Conservation (phyloP, 2,329 filamentous ascomycete genomes). For the Trichoderma sp. region DNA sequence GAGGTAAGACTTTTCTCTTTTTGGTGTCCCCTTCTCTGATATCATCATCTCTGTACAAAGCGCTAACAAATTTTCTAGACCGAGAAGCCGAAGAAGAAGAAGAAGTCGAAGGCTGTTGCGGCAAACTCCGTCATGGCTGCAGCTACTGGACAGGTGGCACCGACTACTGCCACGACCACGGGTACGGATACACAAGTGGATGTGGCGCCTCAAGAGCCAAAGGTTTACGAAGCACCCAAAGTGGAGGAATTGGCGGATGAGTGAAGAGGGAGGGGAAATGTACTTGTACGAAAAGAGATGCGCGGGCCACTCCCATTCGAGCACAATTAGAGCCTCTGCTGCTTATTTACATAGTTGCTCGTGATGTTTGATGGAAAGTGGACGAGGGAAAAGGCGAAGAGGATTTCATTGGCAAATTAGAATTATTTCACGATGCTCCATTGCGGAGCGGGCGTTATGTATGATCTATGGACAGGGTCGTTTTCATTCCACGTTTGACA, state of each 20-base stretch:
- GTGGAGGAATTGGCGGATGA: conserved; percentile 54
- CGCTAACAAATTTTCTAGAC: conserved; percentile 30
- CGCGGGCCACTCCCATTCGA: not conserved
- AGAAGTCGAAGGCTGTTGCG: conserved; percentile 45
- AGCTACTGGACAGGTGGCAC: conserved; percentile 51
- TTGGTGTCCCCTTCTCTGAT: not conserved
- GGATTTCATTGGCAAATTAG: conserved; percentile 4
- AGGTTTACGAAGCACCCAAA: conserved; percentile 49
- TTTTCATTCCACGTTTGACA: not conserved
- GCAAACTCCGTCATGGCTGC: conserved; percentile 48
- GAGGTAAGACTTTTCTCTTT: conserved; percentile 59
- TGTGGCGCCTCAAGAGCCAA: conserved; percentile 41
- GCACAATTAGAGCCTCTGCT: not conserved
- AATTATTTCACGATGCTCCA: conserved; percentile 7
- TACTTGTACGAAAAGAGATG: conserved; percentile 9
- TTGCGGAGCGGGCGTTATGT: conserved; percentile 5
- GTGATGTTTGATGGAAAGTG: not conserved
- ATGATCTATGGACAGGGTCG: conserved; percentile 5
- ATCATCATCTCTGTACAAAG: not conserved
- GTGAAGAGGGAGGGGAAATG: conserved; percentile 36
- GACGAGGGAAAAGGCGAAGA: not conserved
- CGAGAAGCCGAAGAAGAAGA: conserved; percentile 53
- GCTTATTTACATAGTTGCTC: not conserved
- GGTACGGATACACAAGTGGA: conserved; percentile 55
- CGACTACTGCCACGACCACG: conserved; percentile 55